These are phyloP conservation scores for Septoria linicola DNA, from an alignment of 2,329 filamentous ascomycete species.

Conservation along the genomic window DNA sequence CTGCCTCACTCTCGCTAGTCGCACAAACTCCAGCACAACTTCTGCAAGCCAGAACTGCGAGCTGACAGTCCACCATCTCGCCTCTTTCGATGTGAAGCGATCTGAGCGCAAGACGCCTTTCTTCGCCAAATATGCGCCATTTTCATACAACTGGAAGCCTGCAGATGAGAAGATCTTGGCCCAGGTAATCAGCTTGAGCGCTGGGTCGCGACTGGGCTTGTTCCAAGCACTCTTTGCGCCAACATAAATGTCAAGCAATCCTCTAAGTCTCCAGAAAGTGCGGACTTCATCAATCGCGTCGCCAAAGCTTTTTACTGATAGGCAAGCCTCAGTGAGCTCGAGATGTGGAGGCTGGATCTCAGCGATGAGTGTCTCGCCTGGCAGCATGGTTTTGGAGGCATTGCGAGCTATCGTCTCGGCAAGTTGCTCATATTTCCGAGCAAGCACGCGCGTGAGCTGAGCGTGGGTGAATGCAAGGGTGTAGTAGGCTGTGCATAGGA, in stretches of 20 bases:
- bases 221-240: slow-evolving; percentile 54
- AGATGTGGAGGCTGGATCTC: slow-evolving; percentile 39
- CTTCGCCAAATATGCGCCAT: slow-evolving; percentile 71
- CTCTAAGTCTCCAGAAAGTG: slow-evolving; percentile 75
- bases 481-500: slow-evolving; percentile 47
- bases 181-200: slow-evolving; percentile 58
- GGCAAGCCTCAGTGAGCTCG: slow-evolving; percentile 36
- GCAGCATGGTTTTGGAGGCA: slow-evolving; percentile 41
- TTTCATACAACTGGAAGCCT: slow-evolving; percentile 77
- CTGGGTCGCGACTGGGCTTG: slow-evolving; percentile 43
- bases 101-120: slow-evolving; percentile 64
- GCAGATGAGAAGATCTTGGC: slow-evolving; percentile 67
- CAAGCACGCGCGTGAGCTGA: slow-evolving; percentile 41
- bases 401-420: slow-evolving; percentile 41
- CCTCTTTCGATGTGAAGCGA: slow-evolving; percentile 48
- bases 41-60: slow-evolving; percentile 77
- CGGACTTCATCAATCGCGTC: slow-evolving; percentile 68
- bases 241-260: slow-evolving; percentile 69
- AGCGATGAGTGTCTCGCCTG: slow-evolving; percentile 44
- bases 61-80: slow-evolving; percentile 67
- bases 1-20: slow-evolving; percentile 53
- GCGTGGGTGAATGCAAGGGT: slow-evolving; percentile 45
- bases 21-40: slow-evolving; percentile 71
- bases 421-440: slow-evolving; percentile 37
- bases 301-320: slow-evolving; percentile 52